These are phyloP conservation scores for Patellifolia procumbens DNA, from an alignment of 179 eudicot genomes.

Conservation along the genomic window DNA sequence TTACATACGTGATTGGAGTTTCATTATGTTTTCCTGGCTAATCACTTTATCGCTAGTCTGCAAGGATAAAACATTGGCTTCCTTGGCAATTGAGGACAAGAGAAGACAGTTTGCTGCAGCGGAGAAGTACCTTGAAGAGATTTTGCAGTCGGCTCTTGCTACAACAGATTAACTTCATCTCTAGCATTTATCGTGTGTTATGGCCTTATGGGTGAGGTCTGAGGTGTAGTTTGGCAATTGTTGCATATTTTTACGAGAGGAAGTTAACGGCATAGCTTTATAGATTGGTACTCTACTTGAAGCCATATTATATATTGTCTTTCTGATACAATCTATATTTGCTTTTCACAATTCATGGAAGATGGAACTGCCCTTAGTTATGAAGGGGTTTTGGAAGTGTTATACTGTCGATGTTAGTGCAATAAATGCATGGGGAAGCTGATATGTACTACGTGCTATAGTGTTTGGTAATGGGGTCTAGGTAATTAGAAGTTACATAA, in stretches of 20 bases:
- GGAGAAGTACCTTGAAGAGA: too few relatives aligned
- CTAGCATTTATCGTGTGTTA: not conserved
- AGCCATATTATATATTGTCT: not conserved
- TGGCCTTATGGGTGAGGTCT: not conserved
- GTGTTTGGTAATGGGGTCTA: not conserved
- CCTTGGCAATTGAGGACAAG: constrained; percentile 93
- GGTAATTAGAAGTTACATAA: not conserved
- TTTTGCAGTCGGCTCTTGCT: constrained; percentile 82
- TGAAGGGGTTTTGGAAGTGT: too few relatives aligned
- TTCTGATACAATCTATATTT: too few relatives aligned
- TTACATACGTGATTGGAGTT: not conserved
- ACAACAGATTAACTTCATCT: constrained; percentile 36
- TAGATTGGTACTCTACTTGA: not conserved
- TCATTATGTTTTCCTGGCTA: not conserved
- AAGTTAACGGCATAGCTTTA: not conserved
- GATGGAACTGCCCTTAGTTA: too few relatives aligned
- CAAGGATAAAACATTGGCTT: constrained; percentile 95
- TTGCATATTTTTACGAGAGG: too few relatives aligned
- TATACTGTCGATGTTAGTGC: too few relatives aligned
- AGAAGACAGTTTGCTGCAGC: constrained; percentile 84
- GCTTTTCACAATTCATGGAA: too few relatives aligned
- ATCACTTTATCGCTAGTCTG: not conserved
- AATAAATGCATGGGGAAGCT: not conserved
- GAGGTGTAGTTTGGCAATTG: not conserved
- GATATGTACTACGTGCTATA: not conserved